phyloP scores from a whole-genome alignment of 352 stramenopile genomes.

The Globisporangium okanoganense region DNA sequence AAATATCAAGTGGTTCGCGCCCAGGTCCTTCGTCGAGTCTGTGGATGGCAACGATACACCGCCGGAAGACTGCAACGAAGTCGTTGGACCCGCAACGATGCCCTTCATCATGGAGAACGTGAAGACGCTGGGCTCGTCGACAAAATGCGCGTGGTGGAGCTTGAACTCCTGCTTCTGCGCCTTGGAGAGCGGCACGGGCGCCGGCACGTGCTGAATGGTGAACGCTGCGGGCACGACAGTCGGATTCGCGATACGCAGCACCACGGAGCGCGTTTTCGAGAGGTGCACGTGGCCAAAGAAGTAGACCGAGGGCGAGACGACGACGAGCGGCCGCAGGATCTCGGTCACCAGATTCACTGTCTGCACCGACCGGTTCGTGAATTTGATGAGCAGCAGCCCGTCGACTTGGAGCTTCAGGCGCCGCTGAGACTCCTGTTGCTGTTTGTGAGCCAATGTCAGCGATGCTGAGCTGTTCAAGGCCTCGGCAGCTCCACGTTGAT shows the following conservation, averaged over 20 bases:
- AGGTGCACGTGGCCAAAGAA: constrained; percentile 67
- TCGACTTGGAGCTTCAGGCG: constrained; percentile 27
- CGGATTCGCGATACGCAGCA: constrained; percentile 59
- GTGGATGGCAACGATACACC: constrained; percentile 29
- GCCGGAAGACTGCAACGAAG: constrained; percentile 47
- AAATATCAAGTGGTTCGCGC: constrained; percentile 33
- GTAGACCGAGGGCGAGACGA: constrained; percentile 62
- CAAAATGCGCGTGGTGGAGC: constrained; percentile 44
- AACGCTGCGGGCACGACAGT: constrained; percentile 57
- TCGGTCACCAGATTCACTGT: constrained; percentile 41
- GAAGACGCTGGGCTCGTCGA: constrained; percentile 64
- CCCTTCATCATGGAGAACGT: constrained; percentile 38
- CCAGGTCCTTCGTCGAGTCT: constrained; percentile 36
- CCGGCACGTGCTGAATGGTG: constrained; percentile 48
- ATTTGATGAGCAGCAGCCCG: constrained; percentile 60
- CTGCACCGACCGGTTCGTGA: constrained; percentile 64
- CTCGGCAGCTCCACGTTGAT: not conserved
- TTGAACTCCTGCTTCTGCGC: constrained; percentile 54
- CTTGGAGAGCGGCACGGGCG: constrained; percentile 42
- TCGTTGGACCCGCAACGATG: constrained; percentile 48
- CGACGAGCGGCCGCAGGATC: constrained; percentile 46
- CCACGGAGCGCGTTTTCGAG: constrained; percentile 30
- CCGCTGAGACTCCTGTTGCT: constrained; percentile 6
- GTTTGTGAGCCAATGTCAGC: not conserved
- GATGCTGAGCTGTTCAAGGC: not conserved